Evolutionary conservation across 2,329 filamentous ascomycete genomes (phyloP).

Genomic region (Hyphodiscus sp.): DNA sequence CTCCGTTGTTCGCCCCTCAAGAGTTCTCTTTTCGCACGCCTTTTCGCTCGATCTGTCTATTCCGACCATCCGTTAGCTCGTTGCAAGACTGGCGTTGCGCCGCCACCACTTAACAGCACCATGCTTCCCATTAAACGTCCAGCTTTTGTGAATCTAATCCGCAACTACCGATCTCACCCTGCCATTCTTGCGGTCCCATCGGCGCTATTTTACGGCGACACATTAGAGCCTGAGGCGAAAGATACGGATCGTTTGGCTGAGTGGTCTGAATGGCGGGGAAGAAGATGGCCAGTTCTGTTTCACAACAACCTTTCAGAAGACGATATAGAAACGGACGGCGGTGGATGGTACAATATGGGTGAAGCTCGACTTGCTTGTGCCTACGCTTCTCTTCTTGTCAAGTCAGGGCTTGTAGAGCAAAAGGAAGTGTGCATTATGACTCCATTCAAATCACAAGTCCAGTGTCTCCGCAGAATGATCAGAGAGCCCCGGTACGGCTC

Average conservation of each 20-base stretch:
- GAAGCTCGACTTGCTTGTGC: conserved; percentile 13
- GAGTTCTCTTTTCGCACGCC: conserved; percentile 14
- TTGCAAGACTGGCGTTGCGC: conserved; percentile 8
- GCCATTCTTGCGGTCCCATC: conserved; percentile 21
- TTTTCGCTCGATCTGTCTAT: conserved; percentile 13
- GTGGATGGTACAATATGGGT: conserved; percentile 15
- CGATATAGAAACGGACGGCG: conserved; percentile 11
- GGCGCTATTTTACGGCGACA: conserved; percentile 14
- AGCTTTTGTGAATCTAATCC: conserved; percentile 17
- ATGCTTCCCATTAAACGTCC: conserved; percentile 18
- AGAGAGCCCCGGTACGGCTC: conserved; percentile 2
- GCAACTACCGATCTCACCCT: conserved; percentile 19
- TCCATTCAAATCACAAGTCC: conserved; percentile 18
- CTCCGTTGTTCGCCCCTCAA: conserved; percentile 10
- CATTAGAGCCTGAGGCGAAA: conserved; percentile 13
- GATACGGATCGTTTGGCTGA: conserved; percentile 8
- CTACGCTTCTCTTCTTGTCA: conserved; percentile 10
- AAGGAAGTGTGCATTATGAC: conserved; percentile 18
- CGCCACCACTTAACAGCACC: conserved; percentile 4
- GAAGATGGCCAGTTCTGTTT: conserved; percentile 15
- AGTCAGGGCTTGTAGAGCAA: conserved; percentile 7
- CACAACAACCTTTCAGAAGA: conserved; percentile 13
- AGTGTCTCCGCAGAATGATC: conserved; percentile 8
- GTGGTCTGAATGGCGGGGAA: conserved; percentile 14
- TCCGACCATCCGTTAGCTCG: conserved; percentile 14